phyloP scores from a whole-genome alignment of 1,139 yeast species.

The Pichia sp. region DNA sequence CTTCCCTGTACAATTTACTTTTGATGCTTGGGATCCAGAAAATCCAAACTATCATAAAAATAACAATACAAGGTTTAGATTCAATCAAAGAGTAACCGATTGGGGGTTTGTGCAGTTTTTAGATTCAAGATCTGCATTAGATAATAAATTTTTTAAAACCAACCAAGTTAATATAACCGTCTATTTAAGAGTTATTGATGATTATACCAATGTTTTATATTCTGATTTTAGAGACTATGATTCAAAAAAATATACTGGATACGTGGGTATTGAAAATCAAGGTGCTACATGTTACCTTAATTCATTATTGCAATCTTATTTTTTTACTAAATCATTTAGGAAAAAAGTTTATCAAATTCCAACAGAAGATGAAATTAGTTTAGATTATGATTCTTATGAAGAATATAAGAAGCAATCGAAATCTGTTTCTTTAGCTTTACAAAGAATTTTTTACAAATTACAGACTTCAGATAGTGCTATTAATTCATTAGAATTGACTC shows the following conservation, averaged over 20 bases:
- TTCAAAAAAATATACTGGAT: conserved; percentile 82
- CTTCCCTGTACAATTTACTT: conserved; percentile 84
- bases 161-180: conserved; percentile 67
- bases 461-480: conserved; percentile 69
- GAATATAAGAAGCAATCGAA: conserved; percentile 28
- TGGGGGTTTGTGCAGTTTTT: conserved; percentile 91
- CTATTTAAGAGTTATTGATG: conserved; percentile 70
- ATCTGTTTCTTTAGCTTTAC: conserved; percentile 74
- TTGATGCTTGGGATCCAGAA: conserved; percentile 77
- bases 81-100: conserved; percentile 69
- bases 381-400: conserved; percentile 19
- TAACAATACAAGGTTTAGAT: conserved; percentile 77
- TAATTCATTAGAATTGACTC: conserved; percentile 79
- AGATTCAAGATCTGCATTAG: conserved; percentile 47
- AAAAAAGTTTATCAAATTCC: conserved; percentile 87
- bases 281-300: conserved; percentile 98
- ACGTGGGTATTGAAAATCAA: conserved; percentile 88
- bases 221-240: conserved; percentile 80
- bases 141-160: conserved; percentile 38
- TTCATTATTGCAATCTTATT: conserved; percentile 84
- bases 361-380: conserved; percentile 45
- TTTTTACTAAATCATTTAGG: conserved; percentile 75
- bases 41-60: conserved; percentile 55
- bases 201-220: conserved; percentile 92
- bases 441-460: conserved; percentile 75